These are phyloP conservation scores for Citrus unshiu DNA, from an alignment of 345 rosid genomes.

Conservation along the genomic window DNA sequence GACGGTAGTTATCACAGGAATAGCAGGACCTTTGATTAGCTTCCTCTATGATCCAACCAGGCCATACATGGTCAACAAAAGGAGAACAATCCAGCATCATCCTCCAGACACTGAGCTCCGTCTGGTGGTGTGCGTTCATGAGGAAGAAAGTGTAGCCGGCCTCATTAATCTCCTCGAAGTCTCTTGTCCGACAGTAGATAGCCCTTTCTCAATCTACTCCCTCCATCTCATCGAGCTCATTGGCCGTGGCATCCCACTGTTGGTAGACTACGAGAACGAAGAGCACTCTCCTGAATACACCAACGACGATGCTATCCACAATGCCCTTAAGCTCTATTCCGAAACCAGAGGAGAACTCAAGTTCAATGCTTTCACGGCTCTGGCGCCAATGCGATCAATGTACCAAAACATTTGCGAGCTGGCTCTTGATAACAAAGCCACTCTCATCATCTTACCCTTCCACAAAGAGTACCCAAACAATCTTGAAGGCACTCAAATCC, in stretches of 20 bases:
- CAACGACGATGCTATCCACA: conserved; percentile 25
- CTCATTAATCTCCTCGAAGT: conserved; percentile 54
- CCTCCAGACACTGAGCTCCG: conserved; percentile 37
- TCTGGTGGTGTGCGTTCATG: conserved; percentile 46
- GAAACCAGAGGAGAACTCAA: conserved; percentile 32
- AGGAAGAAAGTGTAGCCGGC: conserved; percentile 35
- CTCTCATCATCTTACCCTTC: conserved; percentile 61
- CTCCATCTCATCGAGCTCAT: conserved; percentile 51
- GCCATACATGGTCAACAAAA: conserved; percentile 63
- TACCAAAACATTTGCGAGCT: conserved; percentile 69
- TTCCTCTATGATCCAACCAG: conserved; percentile 64
- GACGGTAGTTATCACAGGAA: conserved; percentile 25
- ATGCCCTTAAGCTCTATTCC: conserved; percentile 41
- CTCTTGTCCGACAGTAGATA: conserved; percentile 41
- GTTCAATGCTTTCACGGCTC: conserved; percentile 41
- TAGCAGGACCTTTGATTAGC: conserved; percentile 43
- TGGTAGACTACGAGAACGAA: conserved; percentile 39
- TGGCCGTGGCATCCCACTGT: conserved; percentile 52
- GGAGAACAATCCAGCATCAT: conserved; percentile 75
- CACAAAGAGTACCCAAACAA: conserved; percentile 28
- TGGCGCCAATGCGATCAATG: conserved; percentile 57
- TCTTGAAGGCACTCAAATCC: conserved; percentile 24
- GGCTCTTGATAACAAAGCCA: conserved; percentile 43
- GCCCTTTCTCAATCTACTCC: conserved; percentile 45
- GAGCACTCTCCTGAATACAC: conserved; percentile 8